Base-by-base conservation (phyloP, 306 rosid species). In the Alnus rubra region DNA sequence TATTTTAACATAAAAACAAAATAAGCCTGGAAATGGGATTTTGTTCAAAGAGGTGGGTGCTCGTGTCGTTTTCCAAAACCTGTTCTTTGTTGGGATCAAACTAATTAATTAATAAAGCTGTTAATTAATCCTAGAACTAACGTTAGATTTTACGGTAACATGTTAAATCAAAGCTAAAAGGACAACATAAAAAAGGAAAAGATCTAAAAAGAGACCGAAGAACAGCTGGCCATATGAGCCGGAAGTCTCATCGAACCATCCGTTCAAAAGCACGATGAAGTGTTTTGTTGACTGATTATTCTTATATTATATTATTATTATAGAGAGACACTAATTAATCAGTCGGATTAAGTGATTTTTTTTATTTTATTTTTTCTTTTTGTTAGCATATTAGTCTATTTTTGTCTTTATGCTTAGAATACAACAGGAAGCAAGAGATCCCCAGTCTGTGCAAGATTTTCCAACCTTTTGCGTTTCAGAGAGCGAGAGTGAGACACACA, bases 361-460 rank as follows among this genome's bases (percentile, higher is more conserved):
- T 23, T 39, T 4, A 3, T 39, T 39, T 39, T 39, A 0, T 3
- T 39, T 4, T 4, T 39, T 39, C 6, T 0, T 39, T 39, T 59
- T 50, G 58, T 60, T 42, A 52, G 45, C 58, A 69, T 56, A 37
- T 44, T 63, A 62, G 50, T 72, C 71, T 19, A n/a, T 81, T 70
- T 70, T 77, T 81, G 74, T 5, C 63, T 64, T 3, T 76, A 44
- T 44, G 42, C 59, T n/a, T 18, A 3, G 30, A 35, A 76, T 65
- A 37, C 50, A n/a, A 7, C 51, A 68, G 4, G 16, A 2, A 30
- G 1, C 7, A 42, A 42, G 10, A 45, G 8, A 47, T 64, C 62
- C 35, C 45, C 28, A 23, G 4, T 12, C 30, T 11, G n/a, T 55
- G 50, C 60, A 28, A 60, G 51, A 7, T 62, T 81, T 48, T 9